Evolutionary conservation across 805 yeast genomes (phyloP), one percentile per base, ranked within the genome.

Genomic region (Ogataea salicorniae): DNA sequence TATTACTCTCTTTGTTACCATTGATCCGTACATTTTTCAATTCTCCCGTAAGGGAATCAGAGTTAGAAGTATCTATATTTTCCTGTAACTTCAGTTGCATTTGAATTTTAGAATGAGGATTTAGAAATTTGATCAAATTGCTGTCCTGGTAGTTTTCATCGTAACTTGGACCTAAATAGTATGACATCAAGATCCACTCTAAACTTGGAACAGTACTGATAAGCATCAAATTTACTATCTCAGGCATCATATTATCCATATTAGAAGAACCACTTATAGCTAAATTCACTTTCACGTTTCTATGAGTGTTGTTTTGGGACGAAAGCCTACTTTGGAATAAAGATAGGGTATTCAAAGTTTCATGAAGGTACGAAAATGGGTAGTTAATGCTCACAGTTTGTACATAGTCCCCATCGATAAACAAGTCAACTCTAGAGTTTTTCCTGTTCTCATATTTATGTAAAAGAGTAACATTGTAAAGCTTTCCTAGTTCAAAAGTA

Each of bases 171-270:
- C 79, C 83, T 18, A 83, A 58, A 43, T 65, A 65, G 51, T 69
- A 74, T 0, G 81, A 65, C 4, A 77, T 51, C 23, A 67, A 59
- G 0, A 80, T 65, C 87, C 87, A 82, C 47, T 77, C 81, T 37
- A 63, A 60, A 0, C 74, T 61, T 33, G 72, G 64, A 2, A 63
- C 52, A 3, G 56, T 61, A 39, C 68, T 68, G 15, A 79, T 52
- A 0, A 80, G 50, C 13, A 72, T 51, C 2, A 79, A 53, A 49
- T 70, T 78, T 1, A 53, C 46, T 7, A 61, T 29, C 31, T 58
- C 64, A 14, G 59, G 37, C 13, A 51, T 26, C 1, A 57, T 53
- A 39, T 66, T 67, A 37, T 59, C 54, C 3, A 66, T 48, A 6
- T 64, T 62, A 1, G 73, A 17, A 2, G 59, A 46, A 0, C 62